These are phyloP conservation scores for Diversispora eburnea DNA, from an alignment of 192 early-diverging fungal genomes.

Conservation along the genomic window DNA sequence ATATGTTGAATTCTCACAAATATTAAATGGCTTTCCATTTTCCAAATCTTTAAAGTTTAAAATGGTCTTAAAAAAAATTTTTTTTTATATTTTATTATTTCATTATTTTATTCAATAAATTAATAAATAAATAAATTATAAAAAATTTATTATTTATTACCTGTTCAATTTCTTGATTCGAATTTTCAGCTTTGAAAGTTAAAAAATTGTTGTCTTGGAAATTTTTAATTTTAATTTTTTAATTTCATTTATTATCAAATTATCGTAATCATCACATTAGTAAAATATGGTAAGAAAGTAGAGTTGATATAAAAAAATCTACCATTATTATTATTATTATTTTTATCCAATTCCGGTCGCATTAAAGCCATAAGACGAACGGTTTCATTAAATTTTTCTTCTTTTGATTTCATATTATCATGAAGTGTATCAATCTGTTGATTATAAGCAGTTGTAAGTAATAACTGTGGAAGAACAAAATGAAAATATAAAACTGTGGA, in stretches of 20 bases:
- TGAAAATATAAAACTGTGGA: constrained; percentile 14
- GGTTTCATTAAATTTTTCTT: constrained; percentile 14
- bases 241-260: background rate
- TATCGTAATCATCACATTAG: background rate
- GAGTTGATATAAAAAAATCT: no score
- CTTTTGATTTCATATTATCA: constrained; percentile 3
- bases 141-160: background rate
- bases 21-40: background rate
- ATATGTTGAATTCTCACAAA: background rate
- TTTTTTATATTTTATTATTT: background rate
- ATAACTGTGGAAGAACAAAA: constrained; percentile 14
- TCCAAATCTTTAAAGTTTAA: background rate
- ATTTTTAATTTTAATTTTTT: background rate
- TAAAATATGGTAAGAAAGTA: background rate
- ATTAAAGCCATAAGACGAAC: constrained; percentile 9
- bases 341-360: background rate
- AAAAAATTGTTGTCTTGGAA: background rate
- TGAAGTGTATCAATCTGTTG: constrained; percentile 10
- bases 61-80: background rate
- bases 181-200: background rate
- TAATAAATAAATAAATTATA: no score
- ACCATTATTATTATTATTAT: background rate
- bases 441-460: constrained; percentile 6
- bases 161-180: background rate
- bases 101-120: no score